Base-by-base conservation (phyloP, 805 yeast species). In the Dipodascus albidus region DNA sequence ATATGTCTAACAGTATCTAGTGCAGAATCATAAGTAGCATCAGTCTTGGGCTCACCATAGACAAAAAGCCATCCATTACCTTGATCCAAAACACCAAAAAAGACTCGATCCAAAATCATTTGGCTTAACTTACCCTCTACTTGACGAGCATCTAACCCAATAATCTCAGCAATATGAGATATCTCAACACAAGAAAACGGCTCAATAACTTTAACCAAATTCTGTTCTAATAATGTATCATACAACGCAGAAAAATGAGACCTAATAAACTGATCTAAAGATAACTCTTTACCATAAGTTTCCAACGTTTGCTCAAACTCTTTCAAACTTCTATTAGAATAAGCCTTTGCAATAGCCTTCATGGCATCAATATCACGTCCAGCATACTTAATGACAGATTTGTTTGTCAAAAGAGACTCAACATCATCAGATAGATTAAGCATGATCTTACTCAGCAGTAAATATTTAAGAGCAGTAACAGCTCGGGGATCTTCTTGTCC, bases 11-110 rank as follows among this genome's bases (percentile, higher is more conserved):
- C 81, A 60, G 95, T 80, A 54, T 87, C 93, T 60, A 91, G 78
- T 48, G 95, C 85, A 53, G 91, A 82, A 58, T 85, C 93, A 65
- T 91, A 93, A 51, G 95, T 83, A 42, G 86, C 86, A 68, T 93
- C 98, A 57, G 82, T 81, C 64, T 80, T 81, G 47, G 96, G 96
- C 66, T 89, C 86, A 55, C 88, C 95, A 64, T 87, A 93, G 55
- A 93, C 80, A 59, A 88, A 83, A 62, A 93, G 77, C 96, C 97
- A 93, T 6, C 99, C 99, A 67, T 90, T 90, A 49, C 98, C 98
- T 73, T 93, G 99, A 69, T 93, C 99, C 60, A 93, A 75, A 38
- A 93, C 98, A 50, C 99, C 99, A 65, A 83, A 85, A 62, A 93
- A 88, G n/a, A 89, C 86, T 64, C 87, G 85, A 70, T 93, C 99